Percentiles rank a stretch among this genome's conserved stretches.
Evolutionary conservation across 1,284 basidiomycete species (phyloP).

Genomic region (Melampsora occidentalis): DNA sequence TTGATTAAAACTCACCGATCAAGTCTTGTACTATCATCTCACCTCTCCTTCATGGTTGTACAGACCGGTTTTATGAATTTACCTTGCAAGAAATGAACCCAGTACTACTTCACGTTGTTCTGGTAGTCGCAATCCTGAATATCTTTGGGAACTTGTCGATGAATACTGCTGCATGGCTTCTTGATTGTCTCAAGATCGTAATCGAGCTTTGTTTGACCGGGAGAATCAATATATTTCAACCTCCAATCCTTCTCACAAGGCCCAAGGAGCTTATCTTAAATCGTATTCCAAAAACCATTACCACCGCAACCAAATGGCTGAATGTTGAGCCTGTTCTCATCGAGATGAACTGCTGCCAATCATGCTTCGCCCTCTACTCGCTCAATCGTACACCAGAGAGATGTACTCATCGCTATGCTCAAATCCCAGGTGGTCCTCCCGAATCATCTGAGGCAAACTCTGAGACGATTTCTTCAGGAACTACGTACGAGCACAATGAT

Average conservation of each 20-base stretch:
- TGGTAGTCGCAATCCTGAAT: conserved; percentile 7
- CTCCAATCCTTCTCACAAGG: too few species aligned
- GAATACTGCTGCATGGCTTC: conserved; percentile 8
- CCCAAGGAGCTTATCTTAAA: background rate
- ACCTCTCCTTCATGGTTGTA: too few species aligned
- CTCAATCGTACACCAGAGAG: background rate
- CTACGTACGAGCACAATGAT: too few species aligned
- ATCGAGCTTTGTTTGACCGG: too few species aligned
- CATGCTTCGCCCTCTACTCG: conserved; percentile 32
- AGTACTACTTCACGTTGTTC: conserved; percentile 4
- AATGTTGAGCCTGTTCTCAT: conserved; percentile 18
- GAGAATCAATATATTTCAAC: too few species aligned
- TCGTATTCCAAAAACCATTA: background rate
- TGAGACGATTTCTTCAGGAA: too few species aligned
- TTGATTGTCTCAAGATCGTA: conserved; percentile 4
- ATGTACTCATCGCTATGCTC: background rate
- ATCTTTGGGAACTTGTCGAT: conserved; percentile 21
- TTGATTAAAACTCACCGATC: background rate
- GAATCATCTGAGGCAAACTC: too few species aligned
- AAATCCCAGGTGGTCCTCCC: too few species aligned
- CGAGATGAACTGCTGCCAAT: conserved; percentile 17
- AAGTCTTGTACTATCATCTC: too few species aligned
- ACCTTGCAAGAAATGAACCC: conserved; percentile 10
- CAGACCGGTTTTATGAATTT: conserved; percentile 26
- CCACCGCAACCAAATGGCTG: conserved; percentile 29